phyloP scores from a whole-genome alignment of 148 eudicot genomes.

The Camellia japonica region DNA sequence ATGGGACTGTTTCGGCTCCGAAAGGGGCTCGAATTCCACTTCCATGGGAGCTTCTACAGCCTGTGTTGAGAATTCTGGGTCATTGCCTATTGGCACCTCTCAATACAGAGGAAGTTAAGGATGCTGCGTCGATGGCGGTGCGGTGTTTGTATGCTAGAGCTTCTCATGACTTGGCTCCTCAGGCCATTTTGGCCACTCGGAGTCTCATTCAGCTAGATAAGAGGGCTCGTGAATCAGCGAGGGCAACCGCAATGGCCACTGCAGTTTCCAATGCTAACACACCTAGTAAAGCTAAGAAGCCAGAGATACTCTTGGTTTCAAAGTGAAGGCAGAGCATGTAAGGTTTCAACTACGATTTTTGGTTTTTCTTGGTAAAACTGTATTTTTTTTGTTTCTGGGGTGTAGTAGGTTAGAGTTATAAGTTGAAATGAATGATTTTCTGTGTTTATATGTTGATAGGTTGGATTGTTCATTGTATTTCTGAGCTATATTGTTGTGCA shows the following conservation, averaged over 20 bases:
- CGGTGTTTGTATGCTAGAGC: constrained; percentile 75
- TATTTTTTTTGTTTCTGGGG: not conserved
- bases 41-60: constrained; percentile 92
- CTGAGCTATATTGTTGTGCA: not conserved
- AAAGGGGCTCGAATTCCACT: constrained; percentile 60
- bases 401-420: constrained; percentile 11
- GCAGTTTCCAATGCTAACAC: constrained; percentile 62
- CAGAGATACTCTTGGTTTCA: constrained; percentile 82
- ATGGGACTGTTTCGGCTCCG: not conserved
- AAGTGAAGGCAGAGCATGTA: constrained; percentile 38
- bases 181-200: constrained; percentile 77
- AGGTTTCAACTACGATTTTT: constrained; percentile 4
- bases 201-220: constrained; percentile 75
- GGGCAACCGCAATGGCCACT: constrained; percentile 28
- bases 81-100: constrained; percentile 85
- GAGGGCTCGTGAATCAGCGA: constrained; percentile 52
- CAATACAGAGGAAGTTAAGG: constrained; percentile 52
- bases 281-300: constrained; percentile 73
- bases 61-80: constrained; percentile 70
- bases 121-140: constrained; percentile 64
- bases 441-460: constrained; percentile 5
- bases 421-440: not conserved
- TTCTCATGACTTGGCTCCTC: constrained; percentile 80
- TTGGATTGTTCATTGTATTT: constrained; percentile 1
- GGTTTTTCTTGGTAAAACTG: not conserved